Evolutionary conservation across 768 basidiomycete species (phyloP), one percentile per base, ranked within the genome.

Genomic region (Mycena haematopus): DNA sequence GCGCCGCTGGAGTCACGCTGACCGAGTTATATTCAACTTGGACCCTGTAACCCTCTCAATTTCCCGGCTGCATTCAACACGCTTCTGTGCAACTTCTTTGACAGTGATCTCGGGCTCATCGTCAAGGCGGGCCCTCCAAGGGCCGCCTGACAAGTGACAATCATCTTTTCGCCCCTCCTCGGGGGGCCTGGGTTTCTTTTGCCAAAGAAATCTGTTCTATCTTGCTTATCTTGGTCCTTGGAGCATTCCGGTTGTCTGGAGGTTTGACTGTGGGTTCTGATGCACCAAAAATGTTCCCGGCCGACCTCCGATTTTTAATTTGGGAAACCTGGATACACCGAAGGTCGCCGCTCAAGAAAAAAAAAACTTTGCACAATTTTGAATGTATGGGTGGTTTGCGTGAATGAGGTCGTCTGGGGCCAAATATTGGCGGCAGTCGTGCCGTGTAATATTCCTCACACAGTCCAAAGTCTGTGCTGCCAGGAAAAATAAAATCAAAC

Each of bases 141-240:
- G 36, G n/a, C 10, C 15, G 56, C 19, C 36, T 58, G 47, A 58
- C 56, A 58, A 58, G 22, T 58, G 56, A 50, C 47, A 58, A 50
- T 58, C 47, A 58, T 50, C 56, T 47, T 33, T 33, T 31, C 36
- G 13, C 13, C 15, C 27, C 17, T 15, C 13, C 22, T 36, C 19
- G 38, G 19, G 38, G 19, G 29, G 29, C 29, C 29, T 5, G 29
- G 17, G 14, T 15, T 54, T 21, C 40, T 42, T 10, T 19, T 3
- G 53, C 40, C 53, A 40, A 54, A 54, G 53, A 42, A 27, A 54
- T 42, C 19, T n/a, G 6, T 14, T 9, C 19, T 19, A 42, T n/a
- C 40, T 42, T n/a, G 7, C 2, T 7, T 17, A 19, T 15, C 19
- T 29, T 8, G 6, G 6, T 13, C n/a, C 7, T 42, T 19, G 40